Evolutionary conservation across 352 stramenopile genomes (phyloP).

Genomic region (Thalassiosira sp.): DNA sequence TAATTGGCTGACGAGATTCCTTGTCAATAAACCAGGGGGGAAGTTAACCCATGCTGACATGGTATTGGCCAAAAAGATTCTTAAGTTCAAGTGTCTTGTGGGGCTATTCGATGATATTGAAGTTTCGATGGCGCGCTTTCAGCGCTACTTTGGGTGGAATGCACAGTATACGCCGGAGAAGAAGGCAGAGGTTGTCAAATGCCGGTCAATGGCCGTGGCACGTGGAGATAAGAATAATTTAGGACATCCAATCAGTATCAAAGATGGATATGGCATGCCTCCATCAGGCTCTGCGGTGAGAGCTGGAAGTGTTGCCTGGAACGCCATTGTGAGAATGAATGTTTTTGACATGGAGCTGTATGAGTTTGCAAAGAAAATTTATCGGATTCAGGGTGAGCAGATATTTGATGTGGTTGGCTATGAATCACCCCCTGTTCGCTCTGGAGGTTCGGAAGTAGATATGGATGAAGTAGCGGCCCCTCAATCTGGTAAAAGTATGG

Average conservation of each 20-base stretch:
- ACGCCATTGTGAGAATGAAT: conserved; percentile 48
- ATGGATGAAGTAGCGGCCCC: neutral
- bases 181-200: conserved; percentile 12
- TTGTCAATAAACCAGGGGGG: conserved; percentile 33
- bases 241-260: conserved; percentile 34
- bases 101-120: conserved; percentile 61
- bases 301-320: conserved; percentile 38
- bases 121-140: conserved; percentile 49
- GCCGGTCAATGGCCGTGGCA: conserved; percentile 12
- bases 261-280: conserved; percentile 6
- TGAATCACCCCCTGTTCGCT: neutral
- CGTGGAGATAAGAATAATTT: conserved; percentile 33
- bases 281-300: conserved; percentile 16
- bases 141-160: conserved; percentile 57
- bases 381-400: conserved; percentile 35
- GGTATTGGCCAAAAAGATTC: conserved; percentile 47
- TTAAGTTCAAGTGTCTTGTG: conserved; percentile 55
- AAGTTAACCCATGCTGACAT: conserved; percentile 50
- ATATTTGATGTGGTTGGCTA: conserved; percentile 46
- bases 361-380: conserved; percentile 51
- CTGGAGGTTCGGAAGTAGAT: neutral
- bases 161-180: conserved; percentile 12
- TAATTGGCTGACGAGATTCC: conserved; percentile 60
- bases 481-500: neutral
- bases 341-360: conserved; percentile 61